phyloP scores from a whole-genome alignment of 2,329 filamentous ascomycete genomes.

The Penicillium sp. region DNA sequence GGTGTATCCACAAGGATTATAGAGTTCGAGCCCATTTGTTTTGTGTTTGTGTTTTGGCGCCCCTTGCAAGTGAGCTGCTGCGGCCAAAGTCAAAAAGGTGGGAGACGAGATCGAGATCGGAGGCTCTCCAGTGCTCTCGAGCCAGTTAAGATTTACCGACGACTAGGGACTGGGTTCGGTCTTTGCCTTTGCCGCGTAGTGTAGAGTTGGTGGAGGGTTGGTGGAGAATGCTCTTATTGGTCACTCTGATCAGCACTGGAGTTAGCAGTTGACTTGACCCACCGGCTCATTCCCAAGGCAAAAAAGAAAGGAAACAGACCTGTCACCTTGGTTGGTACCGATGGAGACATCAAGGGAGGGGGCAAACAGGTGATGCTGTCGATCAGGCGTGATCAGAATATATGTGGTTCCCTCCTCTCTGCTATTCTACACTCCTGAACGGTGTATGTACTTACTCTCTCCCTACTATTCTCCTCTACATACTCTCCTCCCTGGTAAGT shows the following conservation, averaged over 20 bases:
- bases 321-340: slow-evolving; percentile 27
- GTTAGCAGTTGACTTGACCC: no score
- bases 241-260: neutral
- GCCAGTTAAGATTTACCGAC: neutral
- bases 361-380: slow-evolving; percentile 23
- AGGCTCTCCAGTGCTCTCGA: neutral
- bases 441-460: no score
- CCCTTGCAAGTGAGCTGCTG: neutral
- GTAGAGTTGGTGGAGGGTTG: neutral
- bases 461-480: slow-evolving; percentile 7
- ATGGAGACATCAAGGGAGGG: slow-evolving; percentile 21
- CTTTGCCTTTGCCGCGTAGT: neutral
- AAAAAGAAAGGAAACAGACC: slow-evolving; percentile 30
- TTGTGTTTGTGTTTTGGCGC: no score
- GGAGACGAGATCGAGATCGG: neutral
- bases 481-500: slow-evolving; percentile 9
- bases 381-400: slow-evolving; percentile 19
- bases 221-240: neutral
- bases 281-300: slow-evolving; percentile 10
- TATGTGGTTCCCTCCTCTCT: slow-evolving; percentile 10
- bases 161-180: neutral
- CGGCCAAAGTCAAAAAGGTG: neutral
- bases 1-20: neutral
- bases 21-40: neutral
- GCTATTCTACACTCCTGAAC: no score